Conservation (phyloP, 345 rosid genomes). For the Eucalyptus erythrocorys region DNA sequence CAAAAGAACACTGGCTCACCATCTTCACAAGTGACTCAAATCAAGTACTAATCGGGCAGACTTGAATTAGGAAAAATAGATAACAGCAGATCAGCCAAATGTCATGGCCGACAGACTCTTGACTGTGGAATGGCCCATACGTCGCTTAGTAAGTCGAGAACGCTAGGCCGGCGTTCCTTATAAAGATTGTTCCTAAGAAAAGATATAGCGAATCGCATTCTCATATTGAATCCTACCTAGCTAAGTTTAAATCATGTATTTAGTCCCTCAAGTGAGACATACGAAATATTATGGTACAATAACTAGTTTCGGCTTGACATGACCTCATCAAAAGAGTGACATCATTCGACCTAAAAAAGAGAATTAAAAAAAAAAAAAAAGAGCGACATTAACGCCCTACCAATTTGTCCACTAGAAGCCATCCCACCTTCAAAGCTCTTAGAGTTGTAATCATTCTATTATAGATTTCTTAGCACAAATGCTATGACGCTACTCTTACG, state of each 20-base stretch:
- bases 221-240: neutral
- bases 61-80: neutral
- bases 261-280: neutral
- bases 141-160: neutral
- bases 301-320: neutral
- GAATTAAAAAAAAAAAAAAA: accelerated
- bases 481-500: neutral
- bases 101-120: neutral
- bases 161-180: neutral
- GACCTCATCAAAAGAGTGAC: no score
- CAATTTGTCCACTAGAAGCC: neutral
- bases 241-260: no score
- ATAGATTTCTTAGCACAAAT: neutral
- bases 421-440: neutral
- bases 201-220: neutral
- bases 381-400: neutral
- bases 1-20: neutral
- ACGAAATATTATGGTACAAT: neutral
- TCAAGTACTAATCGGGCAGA: neutral
- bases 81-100: neutral
- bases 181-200: neutral
- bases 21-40: neutral
- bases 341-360: no score
- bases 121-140: neutral
- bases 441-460: neutral